Base-by-base conservation (phyloP, 2,329 filamentous ascomycete genomes). In the Ceratocystiopsis brevicomis region DNA sequence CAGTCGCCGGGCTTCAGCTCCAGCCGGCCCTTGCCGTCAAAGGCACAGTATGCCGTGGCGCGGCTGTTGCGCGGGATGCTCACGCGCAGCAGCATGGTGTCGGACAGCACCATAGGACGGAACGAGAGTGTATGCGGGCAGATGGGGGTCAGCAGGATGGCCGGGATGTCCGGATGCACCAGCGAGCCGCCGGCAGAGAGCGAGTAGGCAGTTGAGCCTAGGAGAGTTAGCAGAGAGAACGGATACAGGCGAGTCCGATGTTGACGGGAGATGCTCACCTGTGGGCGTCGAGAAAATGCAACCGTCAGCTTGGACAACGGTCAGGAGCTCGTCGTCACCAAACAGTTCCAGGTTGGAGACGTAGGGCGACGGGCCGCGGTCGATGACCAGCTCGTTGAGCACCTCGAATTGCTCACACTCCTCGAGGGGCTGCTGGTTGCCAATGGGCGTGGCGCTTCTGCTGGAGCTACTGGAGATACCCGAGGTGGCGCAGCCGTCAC, bases 241-340 rank as follows among this genome's bases (percentile, higher is more conserved):
- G 36, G 33, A 21, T 15, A 25, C 33, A 10, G 16, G 16, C 13
- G 34, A 30, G 32, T 33, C 15, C 36, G n/a, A 45, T 6, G 19
- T 21, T 21, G 41, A 17, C 39, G 17, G 12, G 25, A 25, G 41
- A 30, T 15, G 42, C 56, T 47, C 53, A 59, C 78, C 90, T 30
- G 90, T 98, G 1, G 90, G 90, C 0, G 90, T 98, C 39, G 84
- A 92, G 60, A 98, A 93, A 56, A 98, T 98, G 64, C 87, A 94
- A 44, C 90, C 90, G 55, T 98, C 90, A 33, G 90, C 90, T 62
- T 94, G 87, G 40, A 98, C 83, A 42, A 95, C 84, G 15, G 90
- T 98, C 52, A 98, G 71, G 38, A 95, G 78, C 59, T 93, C 85
- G 56, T 93, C 82, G 57, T 98, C 90, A 49, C 87, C 90, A 58